phyloP scores from a whole-genome alignment of 805 yeast species.

The Saturnispora bothae region DNA sequence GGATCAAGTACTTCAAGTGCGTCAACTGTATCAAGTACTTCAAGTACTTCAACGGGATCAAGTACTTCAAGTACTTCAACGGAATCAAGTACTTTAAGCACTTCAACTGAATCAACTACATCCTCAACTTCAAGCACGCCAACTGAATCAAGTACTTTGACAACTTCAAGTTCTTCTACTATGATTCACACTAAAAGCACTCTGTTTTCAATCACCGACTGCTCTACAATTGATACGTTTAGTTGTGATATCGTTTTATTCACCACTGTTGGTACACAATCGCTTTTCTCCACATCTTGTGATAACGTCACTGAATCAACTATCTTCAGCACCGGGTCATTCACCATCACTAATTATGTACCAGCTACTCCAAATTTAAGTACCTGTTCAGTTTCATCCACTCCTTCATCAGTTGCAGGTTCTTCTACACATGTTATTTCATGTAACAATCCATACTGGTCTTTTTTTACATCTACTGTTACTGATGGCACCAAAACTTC shows the following conservation, averaged over 20 bases:
- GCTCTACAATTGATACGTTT: not conserved
- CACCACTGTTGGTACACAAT: slow-evolving; percentile 2
- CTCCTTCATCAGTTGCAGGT: not conserved
- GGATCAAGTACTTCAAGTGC: not conserved
- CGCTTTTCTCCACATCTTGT: slow-evolving; percentile 10
- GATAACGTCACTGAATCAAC: slow-evolving; percentile 2
- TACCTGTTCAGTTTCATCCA: slow-evolving; percentile 8
- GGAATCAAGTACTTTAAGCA: too few relatives aligned
- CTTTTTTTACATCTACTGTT: slow-evolving; percentile 1
- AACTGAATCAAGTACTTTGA: not conserved
- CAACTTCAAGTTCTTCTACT: not conserved
- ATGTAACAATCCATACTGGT: slow-evolving; percentile 1
- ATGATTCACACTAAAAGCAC: too few relatives aligned
- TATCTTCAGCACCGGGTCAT: not conserved
- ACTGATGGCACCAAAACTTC: slow-evolving; percentile 1
- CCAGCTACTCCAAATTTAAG: not conserved
- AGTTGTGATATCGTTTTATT: slow-evolving; percentile 1
- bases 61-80: not conserved
- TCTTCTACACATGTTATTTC: slow-evolving; percentile 1
- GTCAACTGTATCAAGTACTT: not conserved
- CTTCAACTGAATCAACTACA: too few relatives aligned
- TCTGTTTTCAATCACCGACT: not conserved
- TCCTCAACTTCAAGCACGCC: too few relatives aligned
- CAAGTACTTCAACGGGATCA: not conserved
- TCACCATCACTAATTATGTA: slow-evolving; percentile 6